Evolutionary conservation across 768 basidiomycete species (phyloP).

Genomic region (Sutorius australiensis): DNA sequence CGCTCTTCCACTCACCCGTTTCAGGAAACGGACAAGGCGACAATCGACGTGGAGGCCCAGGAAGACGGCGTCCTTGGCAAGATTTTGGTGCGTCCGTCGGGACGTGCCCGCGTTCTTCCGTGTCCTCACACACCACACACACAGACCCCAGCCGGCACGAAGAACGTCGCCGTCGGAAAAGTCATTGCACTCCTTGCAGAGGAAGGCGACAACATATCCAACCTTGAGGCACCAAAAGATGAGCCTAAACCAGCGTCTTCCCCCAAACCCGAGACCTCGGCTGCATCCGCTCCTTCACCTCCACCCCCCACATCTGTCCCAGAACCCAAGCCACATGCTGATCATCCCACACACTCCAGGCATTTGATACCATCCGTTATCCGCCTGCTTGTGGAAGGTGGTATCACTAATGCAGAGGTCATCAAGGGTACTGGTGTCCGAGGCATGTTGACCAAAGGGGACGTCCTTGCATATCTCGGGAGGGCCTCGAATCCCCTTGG

Average conservation of each 20-base stretch:
- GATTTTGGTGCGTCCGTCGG: conserved; percentile 64
- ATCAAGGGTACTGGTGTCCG: conserved; percentile 88
- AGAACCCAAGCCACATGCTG: conserved; percentile 32
- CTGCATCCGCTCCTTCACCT: conserved; percentile 19
- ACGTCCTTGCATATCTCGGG: conserved; percentile 83
- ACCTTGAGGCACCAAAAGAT: conserved; percentile 61
- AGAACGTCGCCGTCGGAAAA: conserved; percentile 83
- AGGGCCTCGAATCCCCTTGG: conserved; percentile 76
- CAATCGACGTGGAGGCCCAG: conserved; percentile 98
- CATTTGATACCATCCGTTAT: conserved; percentile 90
- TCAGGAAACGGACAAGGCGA: conserved; percentile 93
- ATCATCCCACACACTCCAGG: conserved; percentile 48
- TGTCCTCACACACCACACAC: background rate
- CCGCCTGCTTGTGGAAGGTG: conserved; percentile 62
- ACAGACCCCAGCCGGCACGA: conserved; percentile 73
- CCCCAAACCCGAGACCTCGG: conserved; percentile 20
- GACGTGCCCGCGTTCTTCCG: background rate
- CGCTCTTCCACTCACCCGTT: background rate
- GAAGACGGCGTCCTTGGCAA: conserved; percentile 94
- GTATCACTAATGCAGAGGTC: conserved; percentile 52
- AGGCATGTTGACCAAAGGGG: conserved; percentile 96
- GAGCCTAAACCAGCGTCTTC: conserved; percentile 19
- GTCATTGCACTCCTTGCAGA: conserved; percentile 91
- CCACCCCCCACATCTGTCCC: conserved; percentile 20
- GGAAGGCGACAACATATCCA: conserved; percentile 92